Base-by-base conservation (phyloP, 331 rosid species). In the Prunus yedoensis region DNA sequence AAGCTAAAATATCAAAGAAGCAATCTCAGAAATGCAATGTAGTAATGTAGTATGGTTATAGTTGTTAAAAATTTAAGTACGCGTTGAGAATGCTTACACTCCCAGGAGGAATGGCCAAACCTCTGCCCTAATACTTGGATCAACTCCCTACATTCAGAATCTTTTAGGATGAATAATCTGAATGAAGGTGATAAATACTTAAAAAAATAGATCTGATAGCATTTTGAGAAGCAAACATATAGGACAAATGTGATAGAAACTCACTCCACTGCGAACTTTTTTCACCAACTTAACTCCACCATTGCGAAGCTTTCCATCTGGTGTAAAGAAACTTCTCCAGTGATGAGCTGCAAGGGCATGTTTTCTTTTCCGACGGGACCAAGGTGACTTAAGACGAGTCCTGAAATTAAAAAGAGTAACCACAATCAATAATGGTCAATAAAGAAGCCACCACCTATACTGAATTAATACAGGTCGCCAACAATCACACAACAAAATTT, bases 31-130 rank as follows among this genome's bases (percentile, higher is more conserved):
- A 15, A 78, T n/a, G 49, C 70, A 74, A 49, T 75, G 47, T 32
- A 43, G 43, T 66, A 68, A 74, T 74, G 51, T 17, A 70, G 70
- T 35, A 35, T 35, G 41, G 41, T 1, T 35, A 35, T 1, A 35
- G 41, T 66, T 30, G 62, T 21, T 58, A 30, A 38, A 49, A 65
- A 66, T 20, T 27, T 20, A 23, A 57, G 57, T 10, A 53, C 14
- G 54, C 47, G 75, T 59, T 30, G 50, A 82, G 68, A 69, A 84
- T 61, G 79, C 99, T 91, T 88, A 95, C 99, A 92, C 96, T 95
- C 99, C 99, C 63, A 95, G 94, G 46, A 95, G 97, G 82, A 91
- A 92, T 30, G 99, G 98, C 99, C 99, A 95, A 81, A 92, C 99
- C 79, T 92, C 98, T 32, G 94, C 85, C 71, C 98, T 87, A 53